A percentile compares a stretch with the other conserved stretches of the same genome.
Evolutionary conservation across 371 early-diverging fungal species (phyloP).

Genomic region (Lichtheimia corymbifera): DNA sequence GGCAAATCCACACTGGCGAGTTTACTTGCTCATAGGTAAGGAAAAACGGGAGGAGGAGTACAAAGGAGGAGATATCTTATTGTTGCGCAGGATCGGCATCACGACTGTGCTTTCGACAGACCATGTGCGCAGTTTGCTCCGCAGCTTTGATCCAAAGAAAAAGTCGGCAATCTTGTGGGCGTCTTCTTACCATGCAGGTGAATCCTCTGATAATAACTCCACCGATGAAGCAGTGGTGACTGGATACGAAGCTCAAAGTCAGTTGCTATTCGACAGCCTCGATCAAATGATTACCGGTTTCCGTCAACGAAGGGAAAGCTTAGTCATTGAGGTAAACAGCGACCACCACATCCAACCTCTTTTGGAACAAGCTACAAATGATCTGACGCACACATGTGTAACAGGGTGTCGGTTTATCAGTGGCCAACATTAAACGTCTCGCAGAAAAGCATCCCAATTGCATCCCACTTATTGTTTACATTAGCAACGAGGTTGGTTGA

Average conservation of each 20-base stretch:
- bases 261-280: slow-evolving; percentile 26
- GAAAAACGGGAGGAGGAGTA: too few species aligned
- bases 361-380: neutral
- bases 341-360: too few species aligned
- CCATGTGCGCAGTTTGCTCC: slow-evolving; percentile 36
- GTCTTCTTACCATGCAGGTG: slow-evolving; percentile 38
- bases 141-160: slow-evolving; percentile 34
- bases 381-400: neutral
- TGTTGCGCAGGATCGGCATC: slow-evolving; percentile 27
- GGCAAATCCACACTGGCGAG: slow-evolving; percentile 42
- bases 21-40: slow-evolving; percentile 27
- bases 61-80: too few species aligned
- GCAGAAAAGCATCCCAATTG: slow-evolving; percentile 30
- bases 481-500: slow-evolving; percentile 31
- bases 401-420: slow-evolving; percentile 40
- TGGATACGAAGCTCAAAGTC: slow-evolving; percentile 40
- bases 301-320: slow-evolving; percentile 25
- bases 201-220: neutral
- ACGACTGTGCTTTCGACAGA: slow-evolving; percentile 42
- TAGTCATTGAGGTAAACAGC: slow-evolving; percentile 37
- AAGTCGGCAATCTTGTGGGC: slow-evolving; percentile 29
- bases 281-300: slow-evolving; percentile 30
- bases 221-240: slow-evolving; percentile 12
- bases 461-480: slow-evolving; percentile 37
- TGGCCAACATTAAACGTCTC: slow-evolving; percentile 29